These are phyloP conservation scores for Aquilaria agallochum DNA, from an alignment of 441 rosid species.

Conservation along the genomic window DNA sequence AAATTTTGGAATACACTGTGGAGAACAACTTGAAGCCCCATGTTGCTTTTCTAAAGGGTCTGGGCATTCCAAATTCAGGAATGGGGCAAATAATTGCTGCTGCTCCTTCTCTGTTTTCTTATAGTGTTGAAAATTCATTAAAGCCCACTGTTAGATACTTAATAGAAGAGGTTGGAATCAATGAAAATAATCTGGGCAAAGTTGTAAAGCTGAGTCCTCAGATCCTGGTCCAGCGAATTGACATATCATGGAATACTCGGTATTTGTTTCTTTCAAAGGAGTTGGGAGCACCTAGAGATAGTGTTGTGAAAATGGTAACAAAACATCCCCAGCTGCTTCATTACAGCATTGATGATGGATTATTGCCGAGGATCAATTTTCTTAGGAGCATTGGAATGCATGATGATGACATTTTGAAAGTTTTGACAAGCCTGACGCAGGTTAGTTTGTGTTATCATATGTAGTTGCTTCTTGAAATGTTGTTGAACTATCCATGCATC, in stretches of 20 bases:
- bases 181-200: constrained; percentile 69
- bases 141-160: constrained; percentile 89
- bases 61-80: constrained; percentile 78
- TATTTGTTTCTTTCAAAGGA: constrained; percentile 84
- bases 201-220: constrained; percentile 96
- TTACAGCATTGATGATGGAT: constrained; percentile 89
- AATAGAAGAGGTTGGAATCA: constrained; percentile 92
- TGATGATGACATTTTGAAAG: constrained; percentile 82
- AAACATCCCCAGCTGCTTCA: constrained; percentile 96
- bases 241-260: constrained; percentile 89
- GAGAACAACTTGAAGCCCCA: constrained; percentile 81
- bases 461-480: too few species aligned
- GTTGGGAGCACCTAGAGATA: constrained; percentile 88
- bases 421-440: constrained; percentile 94
- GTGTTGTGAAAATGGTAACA: constrained; percentile 86
- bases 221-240: constrained; percentile 89
- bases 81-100: constrained; percentile 81
- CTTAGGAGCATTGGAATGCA: constrained; percentile 86
- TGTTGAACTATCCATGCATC: too few species aligned
- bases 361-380: constrained; percentile 88
- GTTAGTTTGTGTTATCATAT: constrained; percentile 27
- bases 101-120: constrained; percentile 77
- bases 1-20: constrained; percentile 79
- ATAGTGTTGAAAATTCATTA: constrained; percentile 85
- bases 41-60: constrained; percentile 65